Conservation (phyloP, 495 filamentous ascomycete species). For the Lasiosphaeria ovina region DNA sequence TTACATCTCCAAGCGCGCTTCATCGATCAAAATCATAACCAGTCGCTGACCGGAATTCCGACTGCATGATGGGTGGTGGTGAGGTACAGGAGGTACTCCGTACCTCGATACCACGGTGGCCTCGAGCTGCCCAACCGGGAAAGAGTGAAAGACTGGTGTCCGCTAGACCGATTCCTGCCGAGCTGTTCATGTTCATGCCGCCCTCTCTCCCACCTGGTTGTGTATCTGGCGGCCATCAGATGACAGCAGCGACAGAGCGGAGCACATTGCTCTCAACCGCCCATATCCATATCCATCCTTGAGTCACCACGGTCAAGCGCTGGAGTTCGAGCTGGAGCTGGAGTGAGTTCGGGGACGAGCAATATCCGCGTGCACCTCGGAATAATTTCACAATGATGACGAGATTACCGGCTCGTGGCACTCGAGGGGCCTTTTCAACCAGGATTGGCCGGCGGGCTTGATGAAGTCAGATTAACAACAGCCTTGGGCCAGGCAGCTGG, state of each 20-base stretch:
- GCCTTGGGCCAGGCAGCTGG: constrained; percentile 14
- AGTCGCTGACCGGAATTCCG: no score
- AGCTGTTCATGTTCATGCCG: constrained; percentile 2
- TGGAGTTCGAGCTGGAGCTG: constrained; percentile 2
- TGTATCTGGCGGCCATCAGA: background rate
- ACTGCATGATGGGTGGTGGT: no score
- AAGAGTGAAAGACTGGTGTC: background rate
- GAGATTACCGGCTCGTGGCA: constrained; percentile 15
- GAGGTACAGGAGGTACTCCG: no score
- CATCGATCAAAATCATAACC: no score
- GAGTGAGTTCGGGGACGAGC: constrained; percentile 17
- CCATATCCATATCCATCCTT: background rate
- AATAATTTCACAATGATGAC: constrained; percentile 3
- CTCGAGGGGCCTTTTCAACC: constrained; percentile 10
- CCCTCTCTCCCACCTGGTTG: background rate
- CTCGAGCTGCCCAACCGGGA: background rate
- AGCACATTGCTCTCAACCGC: constrained; percentile 5
- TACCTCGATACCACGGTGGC: no score
- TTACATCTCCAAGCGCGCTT: no score
- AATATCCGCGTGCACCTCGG: constrained; percentile 15
- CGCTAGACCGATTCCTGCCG: constrained; percentile 21
- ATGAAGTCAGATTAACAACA: constrained; percentile 19
- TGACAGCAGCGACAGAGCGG: background rate
- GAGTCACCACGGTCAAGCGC: background rate
- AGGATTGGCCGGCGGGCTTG: constrained; percentile 18